Conservation (phyloP, 1,139 yeast species). For the Blastobotrys petasosporus region DNA sequence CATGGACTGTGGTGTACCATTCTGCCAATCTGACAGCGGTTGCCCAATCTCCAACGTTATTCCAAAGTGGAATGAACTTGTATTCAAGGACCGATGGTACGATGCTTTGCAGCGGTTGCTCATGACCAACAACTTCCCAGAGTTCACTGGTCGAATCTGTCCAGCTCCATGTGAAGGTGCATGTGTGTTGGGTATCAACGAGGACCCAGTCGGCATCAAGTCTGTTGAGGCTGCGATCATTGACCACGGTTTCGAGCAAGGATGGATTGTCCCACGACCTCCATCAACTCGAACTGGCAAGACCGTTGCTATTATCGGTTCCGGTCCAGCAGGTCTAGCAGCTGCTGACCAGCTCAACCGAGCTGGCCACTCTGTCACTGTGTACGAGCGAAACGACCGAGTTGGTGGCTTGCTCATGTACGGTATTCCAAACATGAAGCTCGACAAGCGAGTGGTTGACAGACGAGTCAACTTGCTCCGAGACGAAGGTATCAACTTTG, state of each 20-base stretch:
- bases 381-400: conserved; percentile 90
- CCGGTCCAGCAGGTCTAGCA: conserved; percentile 97
- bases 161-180: conserved; percentile 99
- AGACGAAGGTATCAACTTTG: conserved; percentile 83
- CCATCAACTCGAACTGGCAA: conserved; percentile 80
- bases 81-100: conserved; percentile 91
- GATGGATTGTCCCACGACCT: conserved; percentile 87
- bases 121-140: conserved; percentile 98
- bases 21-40: conserved; percentile 96
- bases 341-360: conserved; percentile 94
- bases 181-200: conserved; percentile 89
- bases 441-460: conserved; percentile 87
- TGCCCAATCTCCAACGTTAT: conserved; percentile 96
- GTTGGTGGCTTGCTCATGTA: conserved; percentile 97
- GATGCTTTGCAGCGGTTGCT: conserved; percentile 87
- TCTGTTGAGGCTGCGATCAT: conserved; percentile 94
- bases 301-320: conserved; percentile 81
- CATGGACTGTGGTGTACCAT: conserved; percentile 99
- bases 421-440: conserved; percentile 98
- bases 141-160: conserved; percentile 95
- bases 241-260: conserved; percentile 93
- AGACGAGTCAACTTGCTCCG: conserved; percentile 87
- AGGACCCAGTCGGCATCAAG: conserved; percentile 94
- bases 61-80: conserved; percentile 97
- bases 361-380: conserved; percentile 90